Percentiles rank a stretch among this genome's conserved stretches.
These are phyloP conservation scores for Eremochloa ophiuroides DNA, from an alignment of 176 grass and related monocot genomes.

Conservation along the genomic window DNA sequence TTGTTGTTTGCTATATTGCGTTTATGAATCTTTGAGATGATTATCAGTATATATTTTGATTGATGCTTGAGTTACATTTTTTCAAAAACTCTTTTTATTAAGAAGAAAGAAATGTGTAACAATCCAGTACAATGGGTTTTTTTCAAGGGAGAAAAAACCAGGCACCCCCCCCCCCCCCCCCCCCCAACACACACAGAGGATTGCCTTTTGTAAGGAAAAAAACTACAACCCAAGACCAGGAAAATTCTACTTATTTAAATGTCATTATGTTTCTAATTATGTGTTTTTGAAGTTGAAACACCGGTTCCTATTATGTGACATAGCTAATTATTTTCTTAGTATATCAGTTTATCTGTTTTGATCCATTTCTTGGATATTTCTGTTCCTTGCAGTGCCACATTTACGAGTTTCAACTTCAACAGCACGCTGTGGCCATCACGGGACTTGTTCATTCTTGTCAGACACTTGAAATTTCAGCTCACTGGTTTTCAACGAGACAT, in stretches of 20 bases:
- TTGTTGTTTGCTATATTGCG: too few relatives aligned
- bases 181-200: too few relatives aligned
- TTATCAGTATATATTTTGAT: background rate
- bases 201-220: too few relatives aligned
- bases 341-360: background rate
- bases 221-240: too few relatives aligned
- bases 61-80: background rate
- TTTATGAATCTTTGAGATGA: background rate
- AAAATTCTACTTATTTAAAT: too few relatives aligned
- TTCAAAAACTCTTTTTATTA: too few relatives aligned
- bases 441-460: background rate
- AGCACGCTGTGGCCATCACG: background rate
- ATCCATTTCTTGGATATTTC: background rate
- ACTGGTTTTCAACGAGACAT: background rate
- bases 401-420: background rate
- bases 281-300: background rate
- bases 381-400: background rate
- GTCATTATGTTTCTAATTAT: background rate
- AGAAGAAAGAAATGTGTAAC: too few relatives aligned
- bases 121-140: too few relatives aligned
- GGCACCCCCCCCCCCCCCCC: too few relatives aligned
- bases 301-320: background rate
- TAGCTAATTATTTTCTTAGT: background rate
- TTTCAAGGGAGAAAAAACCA: too few relatives aligned
- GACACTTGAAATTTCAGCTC: background rate